These are phyloP conservation scores for Aspergillus alliaceus DNA, from an alignment of 2,329 filamentous ascomycete genomes.

Conservation along the genomic window DNA sequence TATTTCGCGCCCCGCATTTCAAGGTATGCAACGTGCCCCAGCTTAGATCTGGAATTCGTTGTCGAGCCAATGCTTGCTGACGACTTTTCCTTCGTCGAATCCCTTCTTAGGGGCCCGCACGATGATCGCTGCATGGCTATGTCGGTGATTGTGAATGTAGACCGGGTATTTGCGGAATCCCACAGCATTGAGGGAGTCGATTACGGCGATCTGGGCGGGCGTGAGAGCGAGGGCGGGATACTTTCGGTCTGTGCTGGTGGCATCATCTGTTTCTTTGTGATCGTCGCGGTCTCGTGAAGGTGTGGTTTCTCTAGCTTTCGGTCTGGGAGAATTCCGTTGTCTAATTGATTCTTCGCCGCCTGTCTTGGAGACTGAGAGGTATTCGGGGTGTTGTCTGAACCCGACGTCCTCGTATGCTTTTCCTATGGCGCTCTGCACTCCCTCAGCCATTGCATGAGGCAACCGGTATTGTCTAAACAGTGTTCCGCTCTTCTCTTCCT, in stretches of 20 bases:
- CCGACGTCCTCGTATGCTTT: conserved; percentile 74
- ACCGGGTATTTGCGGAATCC: conserved; percentile 60
- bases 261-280: not conserved
- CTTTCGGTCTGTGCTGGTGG: not conserved
- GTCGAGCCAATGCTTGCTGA: conserved; percentile 78
- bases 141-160: conserved; percentile 61
- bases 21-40: not conserved
- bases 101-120: conserved; percentile 66
- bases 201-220: conserved; percentile 80
- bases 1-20: not conserved
- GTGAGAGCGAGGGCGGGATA: conserved; percentile 76
- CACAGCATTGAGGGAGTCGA: conserved; percentile 68
- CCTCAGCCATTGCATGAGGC: conserved; percentile 68
- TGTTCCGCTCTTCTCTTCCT: conserved; percentile 67
- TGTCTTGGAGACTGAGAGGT: conserved; percentile 56
- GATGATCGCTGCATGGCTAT: conserved; percentile 89
- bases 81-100: conserved; percentile 75
- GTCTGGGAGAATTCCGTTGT: not conserved
- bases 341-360: not conserved
- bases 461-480: conserved; percentile 71
- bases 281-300: too few relatives aligned
- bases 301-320: not conserved
- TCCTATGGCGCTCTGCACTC: conserved; percentile 74
- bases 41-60: conserved; percentile 67
- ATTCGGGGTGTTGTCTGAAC: conserved; percentile 68